Percentiles rank a stretch among this genome's conserved stretches.
These are phyloP conservation scores for Hymenoscyphus repandus DNA, from an alignment of 2,329 filamentous ascomycete genomes.

Conservation along the genomic window DNA sequence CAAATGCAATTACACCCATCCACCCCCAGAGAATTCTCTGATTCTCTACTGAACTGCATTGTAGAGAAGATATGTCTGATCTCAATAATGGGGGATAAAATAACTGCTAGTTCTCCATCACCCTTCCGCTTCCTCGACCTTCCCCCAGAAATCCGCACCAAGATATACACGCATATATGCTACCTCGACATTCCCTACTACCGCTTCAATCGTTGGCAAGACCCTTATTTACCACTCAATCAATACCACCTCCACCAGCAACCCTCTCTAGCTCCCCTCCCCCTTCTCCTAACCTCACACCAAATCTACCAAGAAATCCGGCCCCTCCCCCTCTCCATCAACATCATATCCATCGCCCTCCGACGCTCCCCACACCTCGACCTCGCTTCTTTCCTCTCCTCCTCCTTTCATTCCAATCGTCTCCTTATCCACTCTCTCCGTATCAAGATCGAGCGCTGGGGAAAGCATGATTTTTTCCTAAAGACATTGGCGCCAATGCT, in stretches of 20 bases:
- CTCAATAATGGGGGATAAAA: not conserved
- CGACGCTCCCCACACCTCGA: no score
- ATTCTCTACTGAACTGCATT: no score
- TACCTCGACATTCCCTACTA: not conserved
- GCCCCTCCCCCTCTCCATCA: slow-evolving; percentile 23
- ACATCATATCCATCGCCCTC: slow-evolving; percentile 23
- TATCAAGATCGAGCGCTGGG: slow-evolving; percentile 20
- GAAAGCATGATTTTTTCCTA: slow-evolving; percentile 21
- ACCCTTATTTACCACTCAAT: no score
- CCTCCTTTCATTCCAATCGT: slow-evolving; percentile 16
- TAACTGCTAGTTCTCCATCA: not conserved
- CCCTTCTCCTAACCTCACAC: slow-evolving; percentile 22
- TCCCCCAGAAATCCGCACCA: slow-evolving; percentile 25
- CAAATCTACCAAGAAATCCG: slow-evolving; percentile 26
- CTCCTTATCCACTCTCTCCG: slow-evolving; percentile 16
- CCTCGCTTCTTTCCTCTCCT: slow-evolving; percentile 16
- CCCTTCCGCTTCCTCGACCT: slow-evolving; percentile 26
- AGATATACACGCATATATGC: slow-evolving; percentile 22
- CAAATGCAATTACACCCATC: not conserved
- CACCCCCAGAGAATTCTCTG: no score
- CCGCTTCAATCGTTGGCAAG: no score
- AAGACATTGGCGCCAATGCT: slow-evolving; percentile 14
- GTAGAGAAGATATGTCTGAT: no score
- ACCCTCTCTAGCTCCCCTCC: slow-evolving; percentile 20
- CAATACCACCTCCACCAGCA: no score